These are phyloP conservation scores for Tetracladium setigerum DNA, from an alignment of 495 filamentous ascomycete genomes.

Conservation along the genomic window DNA sequence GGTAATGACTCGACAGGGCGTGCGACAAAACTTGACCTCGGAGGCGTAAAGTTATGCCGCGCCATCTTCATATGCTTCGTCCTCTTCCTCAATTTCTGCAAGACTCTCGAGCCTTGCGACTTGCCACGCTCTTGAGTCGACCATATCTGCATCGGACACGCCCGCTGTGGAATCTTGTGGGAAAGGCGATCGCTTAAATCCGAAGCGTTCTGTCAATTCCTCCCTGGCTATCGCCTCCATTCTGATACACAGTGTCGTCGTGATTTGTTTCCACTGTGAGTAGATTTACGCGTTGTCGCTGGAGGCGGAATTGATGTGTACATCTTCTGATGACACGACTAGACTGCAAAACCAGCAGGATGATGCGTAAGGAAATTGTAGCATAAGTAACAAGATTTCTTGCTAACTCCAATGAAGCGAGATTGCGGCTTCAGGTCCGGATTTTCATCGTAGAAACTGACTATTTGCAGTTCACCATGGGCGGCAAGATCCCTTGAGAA, in stretches of 20 bases:
- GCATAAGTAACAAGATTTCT: background rate
- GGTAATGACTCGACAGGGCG: too few relatives aligned
- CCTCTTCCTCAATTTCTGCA: too few relatives aligned
- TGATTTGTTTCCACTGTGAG: background rate
- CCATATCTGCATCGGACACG: constrained; percentile 7
- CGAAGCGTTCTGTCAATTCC: background rate
- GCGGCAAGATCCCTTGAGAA: background rate
- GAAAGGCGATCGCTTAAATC: too few relatives aligned
- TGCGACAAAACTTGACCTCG: too few relatives aligned
- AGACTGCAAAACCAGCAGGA: background rate
- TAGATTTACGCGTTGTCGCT: background rate
- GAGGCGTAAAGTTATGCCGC: too few relatives aligned
- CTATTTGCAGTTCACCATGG: background rate
- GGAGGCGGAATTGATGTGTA: background rate
- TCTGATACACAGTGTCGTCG: too few relatives aligned
- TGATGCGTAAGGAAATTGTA: background rate
- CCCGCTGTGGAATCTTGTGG: constrained; percentile 12
- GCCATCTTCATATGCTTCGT: too few relatives aligned
- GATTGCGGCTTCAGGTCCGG: background rate
- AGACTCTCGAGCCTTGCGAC: too few relatives aligned
- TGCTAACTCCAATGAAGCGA: background rate
- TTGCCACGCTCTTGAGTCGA: background rate
- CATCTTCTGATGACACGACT: background rate
- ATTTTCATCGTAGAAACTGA: background rate
- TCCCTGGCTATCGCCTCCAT: background rate